Evolutionary conservation across 257 asterid species (phyloP), one percentile per base, ranked within the genome.

Genomic region (Plantago ovata): DNA sequence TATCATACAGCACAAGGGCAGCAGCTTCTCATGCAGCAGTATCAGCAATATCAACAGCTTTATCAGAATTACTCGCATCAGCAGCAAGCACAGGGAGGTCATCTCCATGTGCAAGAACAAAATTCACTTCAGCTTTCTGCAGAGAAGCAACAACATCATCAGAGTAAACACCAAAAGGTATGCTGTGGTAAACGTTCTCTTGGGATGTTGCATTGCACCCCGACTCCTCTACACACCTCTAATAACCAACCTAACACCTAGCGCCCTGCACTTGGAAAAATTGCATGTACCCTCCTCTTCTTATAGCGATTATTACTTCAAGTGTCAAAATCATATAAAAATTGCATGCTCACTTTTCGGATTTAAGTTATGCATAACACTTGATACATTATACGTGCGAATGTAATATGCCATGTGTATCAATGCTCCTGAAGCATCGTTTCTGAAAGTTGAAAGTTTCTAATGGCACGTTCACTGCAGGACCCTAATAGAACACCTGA

Each of bases 1-100:
- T 80, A 78, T 69, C 90, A 79, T 1, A 61, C 69, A 16, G 65
- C 75, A 22, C 86, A 69, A 60, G 80, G 70, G 57, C 76, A 77
- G 67, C 89, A 76, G 75, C 66, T 62, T 18, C 70, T 68, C 32
- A 61, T 71, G 84, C 92, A 84, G 83, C 97, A 86, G 65, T 86
- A 81, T 77, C 91, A 84, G 74, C 72, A 75, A 52, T 58, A 81
- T 61, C 94, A 79, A 68, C 85, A 81, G 76, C 75, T 72, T 41
- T 72, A 68, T 67, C 77, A 72, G 48, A 67, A 69, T 52, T 32
- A 67, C 45, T 76, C 63, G 56, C 72, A 69, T 16, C 80, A 75
- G 56, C 85, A 75, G 60, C 71, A 72, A 56, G 56, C 72, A 13
- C 82, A 72, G 55, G 81, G 76, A 65, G 71, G 76, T 36, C 68